Conservation (phyloP, 495 filamentous ascomycete species). For the Glutinoglossum americanum region DNA sequence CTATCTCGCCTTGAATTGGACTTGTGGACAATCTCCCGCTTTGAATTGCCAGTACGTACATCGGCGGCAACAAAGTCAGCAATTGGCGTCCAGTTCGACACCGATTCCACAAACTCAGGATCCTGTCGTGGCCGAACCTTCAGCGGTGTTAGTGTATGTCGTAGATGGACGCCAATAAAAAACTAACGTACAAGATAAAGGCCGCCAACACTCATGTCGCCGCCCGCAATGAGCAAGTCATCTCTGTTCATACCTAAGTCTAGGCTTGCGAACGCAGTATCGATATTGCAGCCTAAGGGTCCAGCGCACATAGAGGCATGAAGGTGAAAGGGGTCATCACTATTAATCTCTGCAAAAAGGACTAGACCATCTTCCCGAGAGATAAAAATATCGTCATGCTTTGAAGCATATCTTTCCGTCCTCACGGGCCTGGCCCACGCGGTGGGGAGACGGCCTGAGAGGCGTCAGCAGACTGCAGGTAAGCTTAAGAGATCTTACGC, state of each 20-base stretch:
- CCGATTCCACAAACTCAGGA: conserved; percentile 27
- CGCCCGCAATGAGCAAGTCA: conserved; percentile 60
- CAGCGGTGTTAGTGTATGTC: neutral
- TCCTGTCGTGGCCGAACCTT: conserved; percentile 22
- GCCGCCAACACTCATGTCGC: conserved; percentile 62
- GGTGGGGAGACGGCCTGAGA: conserved; percentile 21
- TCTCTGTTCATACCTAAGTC: conserved; percentile 27
- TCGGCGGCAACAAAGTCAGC: conserved; percentile 28
- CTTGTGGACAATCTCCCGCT: neutral
- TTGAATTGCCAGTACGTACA: neutral
- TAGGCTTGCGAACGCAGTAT: conserved; percentile 41
- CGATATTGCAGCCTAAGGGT: conserved; percentile 37
- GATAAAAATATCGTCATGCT: conserved; percentile 50
- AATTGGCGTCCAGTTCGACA: conserved; percentile 69
- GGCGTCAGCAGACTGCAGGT: neutral
- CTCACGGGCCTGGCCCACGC: conserved; percentile 55
- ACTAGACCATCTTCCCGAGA: conserved; percentile 64
- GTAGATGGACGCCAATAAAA: neutral
- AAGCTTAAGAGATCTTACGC: neutral
- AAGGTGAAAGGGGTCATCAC: conserved; percentile 23
- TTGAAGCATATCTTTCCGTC: conserved; percentile 31
- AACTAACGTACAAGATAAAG: conserved; percentile 40
- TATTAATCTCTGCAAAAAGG: conserved; percentile 41
- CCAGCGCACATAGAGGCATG: conserved; percentile 31
- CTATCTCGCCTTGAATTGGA: conserved; percentile 16